phyloP scores from a whole-genome alignment of 2,329 filamentous ascomycete species.

The Fusarium clavum region DNA sequence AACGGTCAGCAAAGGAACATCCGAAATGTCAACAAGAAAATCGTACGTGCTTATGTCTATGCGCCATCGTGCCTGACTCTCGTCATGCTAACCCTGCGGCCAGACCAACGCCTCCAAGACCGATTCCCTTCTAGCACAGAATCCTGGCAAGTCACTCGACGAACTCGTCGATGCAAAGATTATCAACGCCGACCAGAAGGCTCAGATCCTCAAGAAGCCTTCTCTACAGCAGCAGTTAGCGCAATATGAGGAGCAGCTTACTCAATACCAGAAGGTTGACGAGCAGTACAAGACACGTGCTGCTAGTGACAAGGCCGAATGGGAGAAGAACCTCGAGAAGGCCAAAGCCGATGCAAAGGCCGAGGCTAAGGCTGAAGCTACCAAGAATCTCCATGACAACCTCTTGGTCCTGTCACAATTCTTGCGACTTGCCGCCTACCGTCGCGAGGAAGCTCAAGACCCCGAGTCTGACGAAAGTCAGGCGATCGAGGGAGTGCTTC shows the following conservation, averaged over 20 bases:
- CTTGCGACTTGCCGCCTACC: slow-evolving; percentile 80
- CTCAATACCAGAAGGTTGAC: slow-evolving; percentile 80
- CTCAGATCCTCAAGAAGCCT: slow-evolving; percentile 81
- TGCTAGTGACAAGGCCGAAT: slow-evolving; percentile 67
- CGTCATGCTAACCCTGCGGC: slow-evolving; percentile 32
- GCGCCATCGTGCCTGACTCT: slow-evolving; percentile 7
- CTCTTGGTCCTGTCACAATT: slow-evolving; percentile 82
- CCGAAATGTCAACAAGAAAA: slow-evolving; percentile 93
- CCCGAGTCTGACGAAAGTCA: slow-evolving; percentile 76
- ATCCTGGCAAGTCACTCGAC: slow-evolving; percentile 77
- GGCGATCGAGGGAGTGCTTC: slow-evolving; percentile 82
- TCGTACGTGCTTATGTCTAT: slow-evolving; percentile 68
- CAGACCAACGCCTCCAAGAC: slow-evolving; percentile 79
- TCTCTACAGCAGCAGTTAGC: slow-evolving; percentile 74
- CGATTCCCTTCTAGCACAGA: slow-evolving; percentile 74
- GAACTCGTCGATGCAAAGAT: slow-evolving; percentile 77
- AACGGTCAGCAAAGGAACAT: slow-evolving; percentile 72
- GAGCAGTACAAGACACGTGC: slow-evolving; percentile 74
- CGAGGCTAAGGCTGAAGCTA: slow-evolving; percentile 61
- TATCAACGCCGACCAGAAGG: slow-evolving; percentile 85
- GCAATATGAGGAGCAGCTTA: slow-evolving; percentile 79
- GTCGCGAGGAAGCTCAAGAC: slow-evolving; percentile 76
- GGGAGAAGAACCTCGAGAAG: slow-evolving; percentile 69
- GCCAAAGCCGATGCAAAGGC: slow-evolving; percentile 65
- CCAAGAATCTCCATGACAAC: slow-evolving; percentile 71